phyloP scores from a whole-genome alignment of 306 rosid species.

The Adenanthera pavonina region DNA sequence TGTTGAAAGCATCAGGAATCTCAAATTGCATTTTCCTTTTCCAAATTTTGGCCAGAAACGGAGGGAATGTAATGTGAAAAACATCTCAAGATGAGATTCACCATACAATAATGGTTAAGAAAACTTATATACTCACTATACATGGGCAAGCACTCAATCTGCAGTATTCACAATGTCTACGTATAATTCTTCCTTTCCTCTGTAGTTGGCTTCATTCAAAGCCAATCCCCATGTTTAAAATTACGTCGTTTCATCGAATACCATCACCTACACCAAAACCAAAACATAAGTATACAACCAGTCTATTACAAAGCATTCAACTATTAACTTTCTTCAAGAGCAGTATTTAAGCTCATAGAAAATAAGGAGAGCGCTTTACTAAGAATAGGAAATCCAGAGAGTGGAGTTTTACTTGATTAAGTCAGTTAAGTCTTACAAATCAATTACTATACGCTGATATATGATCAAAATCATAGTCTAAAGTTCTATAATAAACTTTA shows the following conservation, averaged over 20 bases:
- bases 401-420: neutral
- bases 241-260: conserved; percentile 85
- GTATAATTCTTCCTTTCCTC: conserved; percentile 43
- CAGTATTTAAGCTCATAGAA: conserved; percentile 10
- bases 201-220: conserved; percentile 65
- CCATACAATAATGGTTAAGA: conserved; percentile 44
- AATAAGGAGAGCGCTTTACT: too few relatives aligned
- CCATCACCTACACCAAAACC: conserved; percentile 69
- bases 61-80: conserved; percentile 18
- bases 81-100: conserved; percentile 41
- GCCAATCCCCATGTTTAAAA: conserved; percentile 45
- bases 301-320: neutral
- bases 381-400: too few relatives aligned
- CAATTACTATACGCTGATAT: neutral
- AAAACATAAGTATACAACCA: conserved; percentile 8
- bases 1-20: conserved; percentile 42
- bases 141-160: conserved; percentile 51
- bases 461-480: neutral
- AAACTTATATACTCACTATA: conserved; percentile 53
- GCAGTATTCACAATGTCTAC: conserved; percentile 64
- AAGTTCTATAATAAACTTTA: neutral
- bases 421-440: neutral
- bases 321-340: conserved; percentile 5
- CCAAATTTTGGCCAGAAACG: conserved; percentile 37
- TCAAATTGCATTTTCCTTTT: conserved; percentile 40